A percentile compares a stretch with the other conserved stretches of the same genome.
These are phyloP conservation scores for Aspergillus coremiiformis DNA, from an alignment of 495 filamentous ascomycete species.

Conservation along the genomic window DNA sequence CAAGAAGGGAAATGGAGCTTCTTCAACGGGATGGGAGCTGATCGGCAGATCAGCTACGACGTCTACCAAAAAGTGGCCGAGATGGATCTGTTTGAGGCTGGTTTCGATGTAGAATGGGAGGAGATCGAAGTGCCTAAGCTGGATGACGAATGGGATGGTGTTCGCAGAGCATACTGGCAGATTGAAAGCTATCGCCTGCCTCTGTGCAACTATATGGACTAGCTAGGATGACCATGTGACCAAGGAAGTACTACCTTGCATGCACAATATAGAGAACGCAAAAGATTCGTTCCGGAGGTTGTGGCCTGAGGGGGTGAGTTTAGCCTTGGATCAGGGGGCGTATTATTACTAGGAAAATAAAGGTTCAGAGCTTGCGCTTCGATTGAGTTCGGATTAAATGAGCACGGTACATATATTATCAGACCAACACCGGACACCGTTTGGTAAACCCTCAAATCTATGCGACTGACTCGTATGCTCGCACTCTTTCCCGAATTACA, in stretches of 20 bases:
- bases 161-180: slow-evolving; percentile 81
- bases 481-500: slow-evolving; percentile 7
- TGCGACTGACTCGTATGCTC: not conserved
- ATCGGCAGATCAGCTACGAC: slow-evolving; percentile 88
- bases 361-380: too few relatives aligned
- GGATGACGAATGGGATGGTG: slow-evolving; percentile 73
- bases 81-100: slow-evolving; percentile 85
- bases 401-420: not conserved
- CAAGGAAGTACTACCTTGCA: too few relatives aligned
- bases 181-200: slow-evolving; percentile 68
- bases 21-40: slow-evolving; percentile 93
- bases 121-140: slow-evolving; percentile 61
- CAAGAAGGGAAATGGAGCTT: slow-evolving; percentile 74
- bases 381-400: not conserved
- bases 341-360: slow-evolving; percentile 8
- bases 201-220: slow-evolving; percentile 55
- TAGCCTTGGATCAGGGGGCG: slow-evolving; percentile 7
- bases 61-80: slow-evolving; percentile 90
- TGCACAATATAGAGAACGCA: too few relatives aligned
- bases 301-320: slow-evolving; percentile 10
- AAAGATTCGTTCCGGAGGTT: slow-evolving; percentile 1
- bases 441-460: not conserved
- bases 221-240: too few relatives aligned
- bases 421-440: slow-evolving; percentile 4
- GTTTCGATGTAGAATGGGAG: slow-evolving; percentile 83